Conservation (phyloP, 257 asterid genomes). For the Marsdenia floribunda region DNA sequence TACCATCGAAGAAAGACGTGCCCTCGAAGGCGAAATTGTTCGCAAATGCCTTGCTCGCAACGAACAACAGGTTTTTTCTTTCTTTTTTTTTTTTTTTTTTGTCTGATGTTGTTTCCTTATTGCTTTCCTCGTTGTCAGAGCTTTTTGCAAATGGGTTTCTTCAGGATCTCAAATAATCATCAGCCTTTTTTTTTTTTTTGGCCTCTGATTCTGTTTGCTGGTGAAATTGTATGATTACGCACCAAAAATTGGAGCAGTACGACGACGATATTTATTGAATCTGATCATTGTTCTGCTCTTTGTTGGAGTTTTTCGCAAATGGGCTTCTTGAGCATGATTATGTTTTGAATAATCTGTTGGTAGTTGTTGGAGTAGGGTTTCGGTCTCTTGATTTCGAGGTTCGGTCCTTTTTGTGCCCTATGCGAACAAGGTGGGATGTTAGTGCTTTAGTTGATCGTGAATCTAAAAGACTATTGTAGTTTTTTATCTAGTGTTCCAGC, state of each 20-base stretch:
- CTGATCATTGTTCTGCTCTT: not conserved
- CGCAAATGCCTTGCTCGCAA: slow-evolving; percentile 96
- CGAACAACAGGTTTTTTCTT: slow-evolving; percentile 61
- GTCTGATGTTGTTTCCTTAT: not conserved
- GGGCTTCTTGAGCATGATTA: no score
- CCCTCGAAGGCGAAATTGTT: slow-evolving; percentile 98
- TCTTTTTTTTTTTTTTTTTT: no score
- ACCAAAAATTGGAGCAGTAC: not conserved
- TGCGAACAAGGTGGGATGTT: not conserved
- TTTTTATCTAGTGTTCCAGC: not conserved
- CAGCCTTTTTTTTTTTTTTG: not conserved
- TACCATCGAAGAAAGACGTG: slow-evolving; percentile 85
- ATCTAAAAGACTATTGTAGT: not conserved
- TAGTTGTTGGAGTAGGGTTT: not conserved
- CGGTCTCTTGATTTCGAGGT: not conserved
- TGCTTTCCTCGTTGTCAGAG: not conserved
- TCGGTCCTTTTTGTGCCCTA: not conserved
- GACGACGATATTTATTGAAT: not conserved
- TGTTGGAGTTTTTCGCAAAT: no score
- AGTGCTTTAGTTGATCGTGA: not conserved
- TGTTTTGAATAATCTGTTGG: not conserved
- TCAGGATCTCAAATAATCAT: not conserved
- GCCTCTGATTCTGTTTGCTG: not conserved
- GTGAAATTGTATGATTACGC: not conserved
- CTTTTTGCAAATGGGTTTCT: not conserved